Evolutionary conservation across 805 yeast genomes (phyloP).

Genomic region (Hanseniaspora lachancei): DNA sequence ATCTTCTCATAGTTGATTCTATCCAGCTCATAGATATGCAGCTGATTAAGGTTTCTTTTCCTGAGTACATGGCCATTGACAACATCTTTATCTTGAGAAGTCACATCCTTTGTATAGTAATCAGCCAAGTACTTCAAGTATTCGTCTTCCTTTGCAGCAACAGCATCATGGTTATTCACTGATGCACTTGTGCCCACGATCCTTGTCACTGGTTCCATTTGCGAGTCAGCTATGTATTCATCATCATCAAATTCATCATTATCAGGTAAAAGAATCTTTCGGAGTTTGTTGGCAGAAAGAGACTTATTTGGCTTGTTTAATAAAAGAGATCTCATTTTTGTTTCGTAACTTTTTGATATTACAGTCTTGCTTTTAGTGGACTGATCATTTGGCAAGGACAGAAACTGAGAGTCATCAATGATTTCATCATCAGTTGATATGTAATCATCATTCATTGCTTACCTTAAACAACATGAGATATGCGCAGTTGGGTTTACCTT

Average conservation of each 20-base stretch:
- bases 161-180: background rate
- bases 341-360: background rate
- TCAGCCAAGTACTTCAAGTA: background rate
- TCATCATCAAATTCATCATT: background rate
- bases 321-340: background rate
- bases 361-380: background rate
- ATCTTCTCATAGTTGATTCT: conserved; percentile 11
- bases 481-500: background rate
- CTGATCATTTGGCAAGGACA: background rate
- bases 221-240: background rate
- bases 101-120: background rate
- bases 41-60: conserved; percentile 6
- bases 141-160: background rate
- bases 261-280: background rate
- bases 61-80: conserved; percentile 5
- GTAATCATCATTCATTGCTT: background rate
- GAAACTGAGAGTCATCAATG: background rate
- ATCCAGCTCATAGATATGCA: conserved; percentile 8
- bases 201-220: background rate
- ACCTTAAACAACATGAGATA: background rate
- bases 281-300: background rate
- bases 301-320: background rate
- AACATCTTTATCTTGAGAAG: background rate
- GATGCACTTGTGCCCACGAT: background rate
- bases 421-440: background rate